A percentile compares a stretch with the other conserved stretches of the same genome.
Evolutionary conservation across 352 stramenopile species (phyloP).

Genomic region (Nothophytophthora sp.): DNA sequence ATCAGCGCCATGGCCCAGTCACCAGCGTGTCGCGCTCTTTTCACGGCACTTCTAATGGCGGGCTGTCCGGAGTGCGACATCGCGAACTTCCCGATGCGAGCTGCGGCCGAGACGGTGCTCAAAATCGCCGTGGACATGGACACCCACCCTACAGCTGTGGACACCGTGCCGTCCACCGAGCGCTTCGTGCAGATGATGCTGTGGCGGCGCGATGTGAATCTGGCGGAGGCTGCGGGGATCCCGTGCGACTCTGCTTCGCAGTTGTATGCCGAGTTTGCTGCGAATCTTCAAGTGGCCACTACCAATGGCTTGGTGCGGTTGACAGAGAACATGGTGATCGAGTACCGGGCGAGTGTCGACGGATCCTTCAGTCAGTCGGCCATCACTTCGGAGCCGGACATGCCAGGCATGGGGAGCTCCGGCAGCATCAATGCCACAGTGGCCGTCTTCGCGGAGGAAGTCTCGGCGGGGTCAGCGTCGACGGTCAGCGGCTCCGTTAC

Average conservation of each 20-base stretch:
- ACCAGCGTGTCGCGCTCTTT: conserved; percentile 40
- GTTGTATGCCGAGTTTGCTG: conserved; percentile 42
- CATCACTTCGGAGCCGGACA: conserved; percentile 11
- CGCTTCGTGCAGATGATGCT: conserved; percentile 45
- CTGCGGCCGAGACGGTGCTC: conserved; percentile 47
- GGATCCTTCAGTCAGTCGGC: conserved; percentile 22
- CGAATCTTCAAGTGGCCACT: conserved; percentile 38
- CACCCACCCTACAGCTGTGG: conserved; percentile 5
- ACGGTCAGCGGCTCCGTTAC: conserved; percentile 1
- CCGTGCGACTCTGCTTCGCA: conserved; percentile 46
- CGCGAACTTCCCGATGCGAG: conserved; percentile 43
- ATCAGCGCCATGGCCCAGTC: conserved; percentile 33
- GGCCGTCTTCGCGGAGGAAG: conserved; percentile 1
- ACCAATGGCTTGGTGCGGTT: conserved; percentile 45
- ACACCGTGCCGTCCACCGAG: conserved; percentile 26
- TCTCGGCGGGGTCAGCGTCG: background rate
- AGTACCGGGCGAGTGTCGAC: conserved; percentile 24
- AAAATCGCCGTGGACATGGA: conserved; percentile 49
- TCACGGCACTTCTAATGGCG: conserved; percentile 40
- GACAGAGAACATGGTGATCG: conserved; percentile 36
- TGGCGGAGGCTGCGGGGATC: conserved; percentile 30
- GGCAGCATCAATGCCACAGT: conserved; percentile 1
- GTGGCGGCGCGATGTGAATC: conserved; percentile 50
- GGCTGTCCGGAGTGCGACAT: conserved; percentile 50
- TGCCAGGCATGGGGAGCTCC: conserved; percentile 4